Evolutionary conservation across 768 basidiomycete species (phyloP).

Genomic region (Peribolospora baueri): DNA sequence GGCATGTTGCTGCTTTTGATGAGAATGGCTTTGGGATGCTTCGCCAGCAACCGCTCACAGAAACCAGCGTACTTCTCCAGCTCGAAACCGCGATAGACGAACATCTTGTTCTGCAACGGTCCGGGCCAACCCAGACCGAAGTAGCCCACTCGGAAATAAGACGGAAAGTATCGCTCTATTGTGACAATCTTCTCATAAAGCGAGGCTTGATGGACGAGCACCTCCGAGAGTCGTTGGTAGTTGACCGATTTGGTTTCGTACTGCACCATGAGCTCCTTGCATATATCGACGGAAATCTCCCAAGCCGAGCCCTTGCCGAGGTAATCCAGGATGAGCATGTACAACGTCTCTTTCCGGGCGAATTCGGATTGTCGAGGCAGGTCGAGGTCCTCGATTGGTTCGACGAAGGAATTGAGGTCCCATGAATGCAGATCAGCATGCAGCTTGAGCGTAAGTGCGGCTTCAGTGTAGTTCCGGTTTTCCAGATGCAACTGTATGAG

Average conservation of each 20-base stretch:
- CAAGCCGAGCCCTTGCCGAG: conserved; percentile 93
- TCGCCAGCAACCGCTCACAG: conserved; percentile 75
- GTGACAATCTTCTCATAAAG: conserved; percentile 12
- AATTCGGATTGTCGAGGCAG: conserved; percentile 83
- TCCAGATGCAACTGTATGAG: too few relatives aligned
- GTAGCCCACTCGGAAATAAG: conserved; percentile 74
- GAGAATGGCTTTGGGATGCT: conserved; percentile 62
- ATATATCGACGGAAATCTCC: conserved; percentile 79
- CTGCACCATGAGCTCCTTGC: conserved; percentile 69
- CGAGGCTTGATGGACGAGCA: conserved; percentile 13
- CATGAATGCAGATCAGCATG: conserved; percentile 85
- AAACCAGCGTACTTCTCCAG: conserved; percentile 76
- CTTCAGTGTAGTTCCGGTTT: conserved; percentile 58
- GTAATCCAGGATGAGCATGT: conserved; percentile 75
- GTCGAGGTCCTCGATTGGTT: conserved; percentile 68
- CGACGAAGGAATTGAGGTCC: conserved; percentile 56
- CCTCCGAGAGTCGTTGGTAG: conserved; percentile 28
- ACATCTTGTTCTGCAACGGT: conserved; percentile 67
- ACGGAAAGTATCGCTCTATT: conserved; percentile 9
- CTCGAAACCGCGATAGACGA: conserved; percentile 74
- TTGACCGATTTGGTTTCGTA: conserved; percentile 35
- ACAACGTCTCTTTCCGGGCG: conserved; percentile 77
- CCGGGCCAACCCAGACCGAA: conserved; percentile 62
- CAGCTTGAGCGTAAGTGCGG: conserved; percentile 71
- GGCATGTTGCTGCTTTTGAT: conserved; percentile 52